Evolutionary conservation across 768 basidiomycete species (phyloP), one percentile per base, ranked within the genome.

Genomic region (Russula earlei): DNA sequence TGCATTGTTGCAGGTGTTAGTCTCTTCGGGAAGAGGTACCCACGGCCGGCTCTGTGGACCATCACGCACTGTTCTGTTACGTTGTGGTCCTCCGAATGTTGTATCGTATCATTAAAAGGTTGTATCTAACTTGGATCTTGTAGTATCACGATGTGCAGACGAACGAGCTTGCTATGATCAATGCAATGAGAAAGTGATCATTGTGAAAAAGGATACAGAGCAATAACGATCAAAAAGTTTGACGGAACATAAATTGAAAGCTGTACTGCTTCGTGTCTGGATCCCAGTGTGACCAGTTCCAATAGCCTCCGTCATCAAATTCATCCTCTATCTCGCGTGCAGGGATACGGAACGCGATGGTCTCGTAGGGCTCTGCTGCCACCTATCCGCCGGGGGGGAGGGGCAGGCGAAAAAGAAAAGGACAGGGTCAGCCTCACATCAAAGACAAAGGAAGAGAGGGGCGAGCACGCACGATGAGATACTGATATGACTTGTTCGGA

Each of bases 271-370:
- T 97, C 49, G 93, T 95, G 68, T 99, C 95, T n/a, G 89, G 83
- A 68, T 98, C 96, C 96, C 95, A 98, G 66, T 97, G 90, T 38
- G 94, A 94, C 96, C 96, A 99, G 64, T 90, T 91, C 87, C 88
- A 92, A 62, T 85, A 89, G 15, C 85, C 85, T 27, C 86, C 87
- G 64, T 94, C 91, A 58, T 91, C 86, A 44, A 88, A 81, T 66
- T 92, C 91, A 64, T 95, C 91, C 70, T 98, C 94, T 58, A 99
- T 94, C 71, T 98, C 94, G 49, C 91, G 83, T 24, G 96, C 89
- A 44, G 95, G 96, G 66, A 99, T 92, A 17, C 94, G 90, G 77
- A 98, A 98, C n/a, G 93, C 91, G 63, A 99, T 92, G 4, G 94
- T 97, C 72, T 99, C 96, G 67, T 98, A 99, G 5, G 95, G 94